Percentiles rank a stretch among this genome's conserved stretches.
phyloP scores from a whole-genome alignment of 805 yeast species.

The Metschnikowia dekortorum region DNA sequence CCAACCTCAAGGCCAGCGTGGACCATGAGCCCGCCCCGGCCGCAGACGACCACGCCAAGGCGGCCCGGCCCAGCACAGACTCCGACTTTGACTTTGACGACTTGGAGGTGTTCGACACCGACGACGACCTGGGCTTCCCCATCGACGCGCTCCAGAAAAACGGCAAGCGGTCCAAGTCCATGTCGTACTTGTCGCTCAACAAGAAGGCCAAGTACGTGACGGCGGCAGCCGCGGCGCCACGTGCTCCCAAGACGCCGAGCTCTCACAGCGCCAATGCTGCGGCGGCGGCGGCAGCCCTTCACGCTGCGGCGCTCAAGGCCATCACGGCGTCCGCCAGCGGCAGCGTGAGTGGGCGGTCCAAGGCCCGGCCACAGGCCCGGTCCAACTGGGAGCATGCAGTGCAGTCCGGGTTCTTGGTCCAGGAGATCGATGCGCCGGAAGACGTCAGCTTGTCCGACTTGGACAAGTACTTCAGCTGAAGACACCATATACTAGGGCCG shows the following conservation, averaged over 20 bases:
- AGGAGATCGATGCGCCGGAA: constrained; percentile 78
- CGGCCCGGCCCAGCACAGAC: constrained; percentile 15
- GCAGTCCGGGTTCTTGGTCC: constrained; percentile 70
- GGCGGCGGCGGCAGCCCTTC: constrained; percentile 71
- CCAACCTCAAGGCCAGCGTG: constrained; percentile 42
- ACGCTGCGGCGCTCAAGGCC: constrained; percentile 59
- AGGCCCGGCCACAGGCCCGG: constrained; percentile 22
- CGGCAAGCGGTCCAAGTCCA: constrained; percentile 60
- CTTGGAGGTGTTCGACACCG: constrained; percentile 46
- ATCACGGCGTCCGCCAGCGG: constrained; percentile 30
- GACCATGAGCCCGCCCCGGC: background rate
- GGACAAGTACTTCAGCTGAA: constrained; percentile 35
- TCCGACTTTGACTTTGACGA: constrained; percentile 48
- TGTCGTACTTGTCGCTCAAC: constrained; percentile 48
- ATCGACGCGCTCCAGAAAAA: constrained; percentile 39
- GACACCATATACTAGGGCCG: background rate
- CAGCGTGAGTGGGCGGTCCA: constrained; percentile 17
- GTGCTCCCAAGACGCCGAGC: constrained; percentile 60
- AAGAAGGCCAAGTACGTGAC: constrained; percentile 51
- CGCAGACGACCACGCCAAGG: background rate
- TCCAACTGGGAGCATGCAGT: constrained; percentile 70
- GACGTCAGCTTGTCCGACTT: constrained; percentile 67
- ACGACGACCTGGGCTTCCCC: constrained; percentile 34
- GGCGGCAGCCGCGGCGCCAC: constrained; percentile 81
- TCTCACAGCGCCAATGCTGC: constrained; percentile 60